Base-by-base conservation (phyloP, 208 protist genomes). In the Crithidia thermophila region DNA sequence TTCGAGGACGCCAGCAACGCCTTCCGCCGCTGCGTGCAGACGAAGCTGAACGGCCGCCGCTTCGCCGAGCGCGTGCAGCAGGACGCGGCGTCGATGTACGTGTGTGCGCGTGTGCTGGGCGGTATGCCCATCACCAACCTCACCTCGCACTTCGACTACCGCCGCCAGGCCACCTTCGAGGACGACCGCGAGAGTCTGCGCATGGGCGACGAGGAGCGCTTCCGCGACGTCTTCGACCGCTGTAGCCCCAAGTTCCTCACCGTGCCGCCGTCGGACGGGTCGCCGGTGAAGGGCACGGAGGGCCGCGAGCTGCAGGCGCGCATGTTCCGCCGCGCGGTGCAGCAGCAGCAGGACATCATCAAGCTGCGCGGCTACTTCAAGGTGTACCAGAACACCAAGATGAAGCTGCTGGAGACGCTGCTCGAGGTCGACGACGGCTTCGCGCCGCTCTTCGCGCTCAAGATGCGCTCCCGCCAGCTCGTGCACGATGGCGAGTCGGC, bases 171-270 rank as follows among this genome's bases (percentile, higher is more conserved):
- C 57, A 67, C 72, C 66, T 92, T 94, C 72, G 88, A 96, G 67
- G 91, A 96, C 53, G 88, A 94, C 67, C 87, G 85, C 77, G 87
- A 93, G 64, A 69, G 76, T 31, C 87, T 96, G 59, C 75, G 81
- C 46, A 69, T 63, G 8, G 91, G 91, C 52, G 87, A 94, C 65
- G 88, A 93, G 71, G 91, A 96, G 70, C 84, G 88, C 62, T 96
- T 96, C 74, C 83, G 88, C 69, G 91, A 96, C 27, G 83, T 96
- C 14, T 96, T 96, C 69, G 88, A 93, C 64, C 88, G 88, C 51
- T 91, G 85, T 72, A 94, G 91, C 77, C 91, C 91, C 62, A 96
- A 94, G 72, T 96, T 96, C 66, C 55, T 96, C 67, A 87, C 84
- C 10, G 77, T 93, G 46, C 85, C 85, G 7, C 78, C 85, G 34